A percentile compares a stretch with the other conserved stretches of the same genome.
phyloP scores from a whole-genome alignment of 1,284 basidiomycete genomes.

The Ceratobasidium sp. region DNA sequence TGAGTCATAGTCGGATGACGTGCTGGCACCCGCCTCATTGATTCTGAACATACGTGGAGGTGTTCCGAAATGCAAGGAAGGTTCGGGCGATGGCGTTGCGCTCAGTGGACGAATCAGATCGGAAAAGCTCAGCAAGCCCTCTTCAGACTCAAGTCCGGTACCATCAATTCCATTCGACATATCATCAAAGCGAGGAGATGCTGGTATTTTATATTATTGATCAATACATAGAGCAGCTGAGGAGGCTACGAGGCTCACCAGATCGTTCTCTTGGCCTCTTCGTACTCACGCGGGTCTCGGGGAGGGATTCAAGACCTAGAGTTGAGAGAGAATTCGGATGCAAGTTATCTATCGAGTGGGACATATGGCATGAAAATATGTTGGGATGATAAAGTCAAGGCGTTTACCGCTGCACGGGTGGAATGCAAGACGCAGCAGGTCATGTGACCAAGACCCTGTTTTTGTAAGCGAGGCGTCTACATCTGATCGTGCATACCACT shows the following conservation, averaged over 20 bases:
- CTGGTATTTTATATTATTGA: not conserved
- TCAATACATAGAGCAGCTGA: not conserved
- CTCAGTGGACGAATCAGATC: conserved; percentile 41
- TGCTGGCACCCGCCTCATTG: not conserved
- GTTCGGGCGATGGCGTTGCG: conserved; percentile 42
- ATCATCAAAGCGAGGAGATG: conserved; percentile 15
- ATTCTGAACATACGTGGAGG: not conserved
- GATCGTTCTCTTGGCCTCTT: conserved; percentile 42
- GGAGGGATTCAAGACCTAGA: too few relatives aligned
- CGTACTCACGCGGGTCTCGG: conserved; percentile 2
- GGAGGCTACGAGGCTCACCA: not conserved
- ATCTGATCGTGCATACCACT: too few relatives aligned
- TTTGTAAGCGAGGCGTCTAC: too few relatives aligned
- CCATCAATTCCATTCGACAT: not conserved
- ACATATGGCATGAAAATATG: too few relatives aligned
- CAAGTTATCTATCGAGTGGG: too few relatives aligned
- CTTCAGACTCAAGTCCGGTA: conserved; percentile 23
- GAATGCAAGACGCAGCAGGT: too few relatives aligned
- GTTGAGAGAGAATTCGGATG: too few relatives aligned
- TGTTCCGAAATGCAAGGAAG: conserved; percentile 39
- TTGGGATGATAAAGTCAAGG: too few relatives aligned
- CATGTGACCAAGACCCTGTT: too few relatives aligned
- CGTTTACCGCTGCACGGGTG: too few relatives aligned
- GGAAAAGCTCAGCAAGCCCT: conserved; percentile 30
- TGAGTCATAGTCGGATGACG: not conserved